Evolutionary conservation across 768 basidiomycete genomes (phyloP).

Genomic region (Pluteus cervinus): DNA sequence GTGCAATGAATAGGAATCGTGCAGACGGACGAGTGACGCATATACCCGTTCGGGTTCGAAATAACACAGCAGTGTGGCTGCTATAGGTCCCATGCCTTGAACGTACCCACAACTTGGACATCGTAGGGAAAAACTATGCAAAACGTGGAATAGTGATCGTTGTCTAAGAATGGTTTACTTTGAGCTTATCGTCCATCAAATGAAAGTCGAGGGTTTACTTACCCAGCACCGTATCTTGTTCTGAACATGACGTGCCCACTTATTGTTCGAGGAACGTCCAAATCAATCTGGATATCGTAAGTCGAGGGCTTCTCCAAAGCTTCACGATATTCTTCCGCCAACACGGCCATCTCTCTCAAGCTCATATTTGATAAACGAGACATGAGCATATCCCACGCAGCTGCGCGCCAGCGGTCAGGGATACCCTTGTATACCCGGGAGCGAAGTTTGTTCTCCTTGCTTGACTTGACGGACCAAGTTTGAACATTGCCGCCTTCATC

Average conservation of each 20-base stretch:
- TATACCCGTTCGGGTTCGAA: constrained; percentile 88
- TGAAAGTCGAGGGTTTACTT: constrained; percentile 23
- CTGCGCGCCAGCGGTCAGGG: constrained; percentile 92
- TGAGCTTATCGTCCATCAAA: constrained; percentile 1
- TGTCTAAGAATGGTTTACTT: constrained; percentile 48
- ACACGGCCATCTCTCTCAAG: constrained; percentile 34
- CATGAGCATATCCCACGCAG: constrained; percentile 86
- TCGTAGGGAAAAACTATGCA: constrained; percentile 86
- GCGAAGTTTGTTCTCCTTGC: constrained; percentile 65
- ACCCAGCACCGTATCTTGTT: constrained; percentile 95
- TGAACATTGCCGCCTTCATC: constrained; percentile 76
- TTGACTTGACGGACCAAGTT: constrained; percentile 61
- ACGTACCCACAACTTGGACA: constrained; percentile 91
- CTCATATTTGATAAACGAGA: constrained; percentile 43
- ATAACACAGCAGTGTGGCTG: constrained; percentile 91
- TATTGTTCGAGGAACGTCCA: constrained; percentile 96
- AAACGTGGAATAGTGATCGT: constrained; percentile 90
- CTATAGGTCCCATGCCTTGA: constrained; percentile 98
- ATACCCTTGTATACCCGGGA: constrained; percentile 89
- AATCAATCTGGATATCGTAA: constrained; percentile 95
- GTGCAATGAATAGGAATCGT: constrained; percentile 86
- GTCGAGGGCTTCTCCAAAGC: constrained; percentile 73
- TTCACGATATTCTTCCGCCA: constrained; percentile 50
- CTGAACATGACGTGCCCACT: constrained; percentile 91
- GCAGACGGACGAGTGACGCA: constrained; percentile 78